Base-by-base conservation (phyloP, 2,329 filamentous ascomycete genomes). In the Fusarium domesticum region DNA sequence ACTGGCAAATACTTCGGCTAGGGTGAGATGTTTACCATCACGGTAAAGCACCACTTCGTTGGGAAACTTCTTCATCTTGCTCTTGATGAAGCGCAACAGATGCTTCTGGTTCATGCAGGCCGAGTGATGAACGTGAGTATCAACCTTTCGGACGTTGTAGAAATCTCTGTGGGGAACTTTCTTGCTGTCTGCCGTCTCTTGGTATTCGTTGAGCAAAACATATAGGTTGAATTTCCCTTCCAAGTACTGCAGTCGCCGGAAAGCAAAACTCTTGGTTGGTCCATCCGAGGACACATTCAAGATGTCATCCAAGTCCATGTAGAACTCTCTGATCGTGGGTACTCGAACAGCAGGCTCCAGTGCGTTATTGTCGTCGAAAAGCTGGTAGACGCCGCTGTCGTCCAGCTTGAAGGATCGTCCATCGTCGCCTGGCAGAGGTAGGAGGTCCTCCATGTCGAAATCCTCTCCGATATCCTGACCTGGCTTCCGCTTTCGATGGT, bases 21-120 rank as follows among this genome's bases (percentile, higher is more conserved):
- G 71, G 1, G 93, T 97, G 57, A 98, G 74, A 67, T 95, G 83
- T 67, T 92, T 95, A 47, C 87, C 92, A 66, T 98, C 93, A 63
- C 93, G 81, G 67, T 84, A 95, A 35, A 98, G 78, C 6, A 98
- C 93, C 23, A 93, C 83, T 70, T 98, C 93, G 60, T 97, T 88
- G 0, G 91, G 90, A 15, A 81, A 93, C 69, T 96, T 98, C 78
- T 96, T 97, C 89, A 98, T 96, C 72, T 98, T 98, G 70, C 90
- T 96, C 71, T 98, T 98, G 74, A 98, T 98, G 70, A 98, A 98
- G 42, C 93, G 89, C 48, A 98, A 74, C 45, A 98, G 72, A 77
- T 98, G 93, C 70, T 98, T 98, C 69, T 98, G 93, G 64, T 98
- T 98, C 93, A 98, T 98, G 66, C 93, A 98, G 18, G 93, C 93